Evolutionary conservation across 768 basidiomycete genomes (phyloP), one percentile per base, ranked within the genome.

Genomic region (Suillus tomentosus): DNA sequence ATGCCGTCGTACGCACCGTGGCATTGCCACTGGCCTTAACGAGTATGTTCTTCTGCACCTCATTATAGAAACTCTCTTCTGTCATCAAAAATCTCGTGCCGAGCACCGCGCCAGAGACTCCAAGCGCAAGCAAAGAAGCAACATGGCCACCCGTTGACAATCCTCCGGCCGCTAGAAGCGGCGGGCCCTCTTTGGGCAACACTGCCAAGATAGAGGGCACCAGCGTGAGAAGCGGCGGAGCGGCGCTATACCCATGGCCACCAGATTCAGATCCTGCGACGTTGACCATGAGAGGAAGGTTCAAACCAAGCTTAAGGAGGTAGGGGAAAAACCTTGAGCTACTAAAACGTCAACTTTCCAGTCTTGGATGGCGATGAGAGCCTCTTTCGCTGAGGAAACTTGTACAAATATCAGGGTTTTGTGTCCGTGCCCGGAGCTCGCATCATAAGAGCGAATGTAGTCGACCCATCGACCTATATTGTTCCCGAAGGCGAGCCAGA

Each of bases 21-120:
- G 72, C 67, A 9, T 74, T 76, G 3, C 81, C 80, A 34, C 74
- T 74, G 43, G 87, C 86, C 22, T 67, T 72, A 11, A 85, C 66
- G 43, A 91, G 78, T 0, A 84, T 82, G 40, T 77, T 74, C 66
- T 86, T 85, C 68, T 90, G 87, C 1, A 69, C 69, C 50, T 81
- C 79, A 34, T 79, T 79, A 74, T 88, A 90, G 13, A 82, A 74
- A 66, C 87, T 78, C 76, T 93, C 91, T 4, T 82, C 80, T 1
- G 90, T 84, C 64, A 89, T 78, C 56, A 91, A 75, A 70, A 94
- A 91, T 8, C 91, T 88, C 0, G 93, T 94, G 60, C 93, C 93
- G 24, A 88, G 70, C 37, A 88, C 88, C 11, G 77, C 87, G 3
- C 89, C 93, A 27, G 86, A 78, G 3, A 86, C 89, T 15, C 92